These are phyloP conservation scores for Breynia disticha DNA, from an alignment of 441 rosid species.

Conservation along the genomic window DNA sequence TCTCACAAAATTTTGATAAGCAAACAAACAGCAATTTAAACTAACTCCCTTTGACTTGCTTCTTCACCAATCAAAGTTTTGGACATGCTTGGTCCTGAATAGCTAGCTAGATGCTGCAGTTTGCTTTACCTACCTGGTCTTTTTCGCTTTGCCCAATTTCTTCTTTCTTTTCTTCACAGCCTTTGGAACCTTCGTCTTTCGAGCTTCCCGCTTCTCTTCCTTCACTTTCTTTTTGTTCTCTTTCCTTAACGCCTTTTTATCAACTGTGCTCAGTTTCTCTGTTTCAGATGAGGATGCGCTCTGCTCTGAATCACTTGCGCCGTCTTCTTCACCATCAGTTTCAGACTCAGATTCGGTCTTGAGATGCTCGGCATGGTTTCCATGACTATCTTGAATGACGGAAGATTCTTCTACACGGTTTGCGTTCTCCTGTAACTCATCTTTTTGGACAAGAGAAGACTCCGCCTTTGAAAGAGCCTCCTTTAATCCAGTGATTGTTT, in stretches of 20 bases:
- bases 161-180: conserved; percentile 87
- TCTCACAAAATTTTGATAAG: too few relatives aligned
- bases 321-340: conserved; percentile 32
- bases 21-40: too few relatives aligned
- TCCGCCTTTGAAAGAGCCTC: conserved; percentile 41
- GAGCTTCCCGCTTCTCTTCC: conserved; percentile 75
- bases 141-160: conserved; percentile 69
- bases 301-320: conserved; percentile 22
- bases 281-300: conserved; percentile 9
- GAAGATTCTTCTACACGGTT: conserved; percentile 17
- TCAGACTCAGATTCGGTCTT: conserved; percentile 22
- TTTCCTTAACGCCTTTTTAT: conserved; percentile 77
- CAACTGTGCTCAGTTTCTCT: conserved; percentile 29
- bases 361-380: conserved; percentile 15
- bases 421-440: conserved; percentile 14
- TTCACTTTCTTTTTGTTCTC: conserved; percentile 92
- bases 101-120: too few relatives aligned
- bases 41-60: too few relatives aligned
- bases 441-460: conserved; percentile 9
- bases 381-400: conserved; percentile 5
- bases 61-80: too few relatives aligned
- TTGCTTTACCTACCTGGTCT: conserved; percentile 53
- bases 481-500: conserved; percentile 72
- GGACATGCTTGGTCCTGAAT: too few relatives aligned
- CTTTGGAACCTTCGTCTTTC: conserved; percentile 77